Evolutionary conservation across 176 grass and related monocot genomes (phyloP).

Genomic region (Lolium rigidum): DNA sequence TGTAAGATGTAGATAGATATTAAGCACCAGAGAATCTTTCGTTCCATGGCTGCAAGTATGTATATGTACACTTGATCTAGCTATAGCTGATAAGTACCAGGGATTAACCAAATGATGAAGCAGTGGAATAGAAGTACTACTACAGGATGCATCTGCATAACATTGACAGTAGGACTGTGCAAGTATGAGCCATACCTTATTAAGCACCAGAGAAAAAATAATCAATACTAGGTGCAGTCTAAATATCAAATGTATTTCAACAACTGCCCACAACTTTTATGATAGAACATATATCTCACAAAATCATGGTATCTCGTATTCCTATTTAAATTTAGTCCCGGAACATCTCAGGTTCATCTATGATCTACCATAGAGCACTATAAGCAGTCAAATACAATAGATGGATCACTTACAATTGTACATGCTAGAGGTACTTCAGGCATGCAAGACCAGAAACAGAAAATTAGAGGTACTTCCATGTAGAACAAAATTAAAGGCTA

Average conservation of each 20-base stretch:
- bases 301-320: no score
- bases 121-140: not conserved
- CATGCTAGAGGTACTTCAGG: no score
- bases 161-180: conserved; percentile 24
- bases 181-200: conserved; percentile 38
- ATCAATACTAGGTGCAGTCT: no score
- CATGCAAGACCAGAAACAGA: not conserved
- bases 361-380: no score
- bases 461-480: not conserved
- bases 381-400: no score
- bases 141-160: conserved; percentile 25
- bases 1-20: conserved; percentile 3
- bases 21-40: not conserved
- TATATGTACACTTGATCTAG: not conserved
- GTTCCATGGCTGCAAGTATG: not conserved
- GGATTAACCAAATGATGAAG: conserved; percentile 20
- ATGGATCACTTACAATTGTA: no score
- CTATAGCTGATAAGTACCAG: not conserved
- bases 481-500: conserved; percentile 9
- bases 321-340: no score
- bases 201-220: no score
- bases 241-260: no score
- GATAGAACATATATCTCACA: no score
- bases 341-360: no score
- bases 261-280: no score